Conservation (phyloP, 345 rosid species). For the Aquilaria sinensis region DNA sequence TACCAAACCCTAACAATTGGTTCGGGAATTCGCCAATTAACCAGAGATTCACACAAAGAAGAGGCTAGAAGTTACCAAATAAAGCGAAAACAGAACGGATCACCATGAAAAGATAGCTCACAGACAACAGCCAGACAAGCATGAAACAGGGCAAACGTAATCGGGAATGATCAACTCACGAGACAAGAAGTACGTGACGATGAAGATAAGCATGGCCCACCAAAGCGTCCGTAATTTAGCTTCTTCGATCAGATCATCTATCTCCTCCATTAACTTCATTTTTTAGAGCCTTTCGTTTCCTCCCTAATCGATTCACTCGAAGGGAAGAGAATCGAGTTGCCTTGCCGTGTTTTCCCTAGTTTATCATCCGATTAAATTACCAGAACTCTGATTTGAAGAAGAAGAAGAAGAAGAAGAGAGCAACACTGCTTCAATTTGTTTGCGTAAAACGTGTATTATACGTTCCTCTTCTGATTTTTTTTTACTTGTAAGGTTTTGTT, state of each 20-base stretch:
- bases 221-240: slow-evolving; percentile 70
- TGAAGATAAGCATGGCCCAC: slow-evolving; percentile 74
- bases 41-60: background rate
- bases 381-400: too few species aligned
- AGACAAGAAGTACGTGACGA: slow-evolving; percentile 69
- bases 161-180: slow-evolving; percentile 36
- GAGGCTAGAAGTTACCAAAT: background rate
- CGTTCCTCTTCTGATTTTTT: too few species aligned
- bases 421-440: too few species aligned
- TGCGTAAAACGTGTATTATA: too few species aligned
- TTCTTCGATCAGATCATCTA: slow-evolving; percentile 88
- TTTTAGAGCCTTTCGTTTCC: background rate
- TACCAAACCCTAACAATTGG: slow-evolving; percentile 1
- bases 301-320: too few species aligned
- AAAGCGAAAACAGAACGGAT: background rate
- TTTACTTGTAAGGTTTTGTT: too few species aligned
- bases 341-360: too few species aligned
- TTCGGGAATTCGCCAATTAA: background rate
- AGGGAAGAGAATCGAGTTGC: too few species aligned
- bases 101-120: background rate
- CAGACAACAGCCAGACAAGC: background rate
- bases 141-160: background rate
- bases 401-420: too few species aligned
- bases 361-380: too few species aligned
- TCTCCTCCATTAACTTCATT: slow-evolving; percentile 71